Evolutionary conservation across 495 filamentous ascomycete genomes (phyloP).

Genomic region (Daldinia caldariorum): DNA sequence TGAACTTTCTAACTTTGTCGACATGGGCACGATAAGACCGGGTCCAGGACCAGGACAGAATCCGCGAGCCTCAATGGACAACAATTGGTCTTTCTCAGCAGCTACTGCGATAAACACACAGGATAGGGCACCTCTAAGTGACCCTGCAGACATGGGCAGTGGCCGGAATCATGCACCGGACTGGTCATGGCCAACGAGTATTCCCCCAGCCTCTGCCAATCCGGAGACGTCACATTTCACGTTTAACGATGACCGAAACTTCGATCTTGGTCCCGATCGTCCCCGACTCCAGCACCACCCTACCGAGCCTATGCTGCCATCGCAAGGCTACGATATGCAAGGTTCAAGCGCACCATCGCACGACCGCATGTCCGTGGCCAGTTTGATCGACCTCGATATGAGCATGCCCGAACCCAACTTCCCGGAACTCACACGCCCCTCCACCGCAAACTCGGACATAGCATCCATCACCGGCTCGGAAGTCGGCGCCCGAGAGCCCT

Average conservation of each 20-base stretch:
- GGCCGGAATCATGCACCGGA: constrained; percentile 65
- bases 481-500: constrained; percentile 59
- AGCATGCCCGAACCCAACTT: constrained; percentile 51
- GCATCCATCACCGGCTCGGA: constrained; percentile 58
- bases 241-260: constrained; percentile 49
- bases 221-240: constrained; percentile 62
- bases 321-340: constrained; percentile 52
- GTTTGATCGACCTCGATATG: constrained; percentile 64
- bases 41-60: constrained; percentile 41
- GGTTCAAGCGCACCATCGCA: constrained; percentile 18
- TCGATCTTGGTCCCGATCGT: constrained; percentile 49
- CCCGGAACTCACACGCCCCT: constrained; percentile 56
- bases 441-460: constrained; percentile 64
- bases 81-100: constrained; percentile 50
- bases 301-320: constrained; percentile 59
- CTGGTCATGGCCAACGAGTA: constrained; percentile 68
- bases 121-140: constrained; percentile 59
- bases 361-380: constrained; percentile 57
- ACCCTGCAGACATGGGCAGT: constrained; percentile 58
- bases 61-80: constrained; percentile 55
- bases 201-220: constrained; percentile 60
- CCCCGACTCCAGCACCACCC: constrained; percentile 61
- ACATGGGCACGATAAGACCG: constrained; percentile 69
- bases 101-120: constrained; percentile 56
- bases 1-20: constrained; percentile 63